Percentiles rank a stretch among this genome's conserved stretches.
Conservation (phyloP, 2,329 filamentous ascomycete genomes). For the Aspergillus aculeatinus region DNA sequence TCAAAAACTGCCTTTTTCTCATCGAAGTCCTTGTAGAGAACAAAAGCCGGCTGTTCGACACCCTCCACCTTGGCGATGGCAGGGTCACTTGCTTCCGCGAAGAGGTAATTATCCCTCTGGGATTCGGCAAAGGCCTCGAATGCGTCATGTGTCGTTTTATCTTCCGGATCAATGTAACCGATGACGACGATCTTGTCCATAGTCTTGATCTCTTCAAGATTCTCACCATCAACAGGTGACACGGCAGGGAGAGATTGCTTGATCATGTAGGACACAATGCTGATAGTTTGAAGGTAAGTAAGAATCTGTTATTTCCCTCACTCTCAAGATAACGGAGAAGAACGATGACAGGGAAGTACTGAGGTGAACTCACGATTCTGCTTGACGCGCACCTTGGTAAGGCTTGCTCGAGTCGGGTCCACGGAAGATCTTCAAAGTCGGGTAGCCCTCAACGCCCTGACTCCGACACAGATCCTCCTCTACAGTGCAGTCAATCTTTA, state of each 20-base stretch:
- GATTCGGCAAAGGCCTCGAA: conserved; percentile 71
- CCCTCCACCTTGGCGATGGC: conserved; percentile 85
- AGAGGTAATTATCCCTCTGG: conserved; percentile 87
- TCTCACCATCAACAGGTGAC: conserved; percentile 76
- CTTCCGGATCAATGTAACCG: conserved; percentile 76
- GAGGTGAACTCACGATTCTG: conserved; percentile 57
- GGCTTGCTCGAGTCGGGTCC: conserved; percentile 76
- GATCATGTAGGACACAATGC: conserved; percentile 84
- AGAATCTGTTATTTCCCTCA: not conserved
- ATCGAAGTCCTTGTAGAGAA: conserved; percentile 97
- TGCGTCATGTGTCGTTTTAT: conserved; percentile 83
- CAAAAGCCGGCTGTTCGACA: conserved; percentile 79
- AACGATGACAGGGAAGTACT: not conserved
- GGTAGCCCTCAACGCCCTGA: conserved; percentile 94
- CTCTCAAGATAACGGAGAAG: not conserved
- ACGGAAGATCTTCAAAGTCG: conserved; percentile 98
- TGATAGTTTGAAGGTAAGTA: conserved; percentile 22
- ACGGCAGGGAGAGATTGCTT: conserved; percentile 96
- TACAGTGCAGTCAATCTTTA: conserved; percentile 79
- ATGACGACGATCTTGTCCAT: conserved; percentile 95
- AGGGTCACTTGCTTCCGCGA: conserved; percentile 82
- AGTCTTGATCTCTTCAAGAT: conserved; percentile 93
- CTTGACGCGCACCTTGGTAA: conserved; percentile 88
- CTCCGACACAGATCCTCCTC: conserved; percentile 87
- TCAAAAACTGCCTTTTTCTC: conserved; percentile 87